Evolutionary conservation across 1,284 basidiomycete species (phyloP).

Genomic region (Amylostereum areolatum): DNA sequence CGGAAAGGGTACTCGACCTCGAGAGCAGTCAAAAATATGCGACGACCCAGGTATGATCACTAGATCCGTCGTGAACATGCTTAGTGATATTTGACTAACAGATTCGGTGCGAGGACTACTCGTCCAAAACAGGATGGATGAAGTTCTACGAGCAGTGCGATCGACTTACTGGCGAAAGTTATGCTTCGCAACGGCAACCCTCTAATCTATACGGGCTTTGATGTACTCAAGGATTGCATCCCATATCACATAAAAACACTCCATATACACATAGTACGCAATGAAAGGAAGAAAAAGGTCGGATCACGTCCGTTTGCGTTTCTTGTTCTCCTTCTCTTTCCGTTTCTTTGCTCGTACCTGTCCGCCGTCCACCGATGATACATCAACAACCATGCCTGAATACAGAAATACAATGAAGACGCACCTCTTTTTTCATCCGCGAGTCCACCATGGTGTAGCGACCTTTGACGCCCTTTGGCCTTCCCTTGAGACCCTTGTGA

Average conservation of each 20-base stretch:
- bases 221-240: slow-evolving; percentile 8
- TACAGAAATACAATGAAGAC: slow-evolving; percentile 12
- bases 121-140: slow-evolving; percentile 43
- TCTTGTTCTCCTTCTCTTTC: slow-evolving; percentile 60
- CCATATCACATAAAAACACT: slow-evolving; percentile 10
- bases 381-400: slow-evolving; percentile 8
- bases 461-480: slow-evolving; percentile 95
- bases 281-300: slow-evolving; percentile 3
- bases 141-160: slow-evolving; percentile 51
- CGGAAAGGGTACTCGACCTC: slow-evolving; percentile 38
- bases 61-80: too few species aligned
- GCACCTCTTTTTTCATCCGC: slow-evolving; percentile 79
- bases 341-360: slow-evolving; percentile 70
- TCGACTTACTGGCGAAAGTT: slow-evolving; percentile 28
- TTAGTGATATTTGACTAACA: too few species aligned
- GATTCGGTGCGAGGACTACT: too few species aligned
- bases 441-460: slow-evolving; percentile 90
- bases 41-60: slow-evolving; percentile 45
- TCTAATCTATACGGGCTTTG: neutral
- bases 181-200: slow-evolving; percentile 13
- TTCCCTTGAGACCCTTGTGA: slow-evolving; percentile 86
- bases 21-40: slow-evolving; percentile 49
- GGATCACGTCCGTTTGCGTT: slow-evolving; percentile 37
- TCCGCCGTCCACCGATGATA: neutral
- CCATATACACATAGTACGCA: slow-evolving; percentile 4